A percentile compares a stretch with the other conserved stretches of the same genome.
Evolutionary conservation across 2,329 filamentous ascomycete species (phyloP).

Genomic region (Ceratocystis harringtonii): DNA sequence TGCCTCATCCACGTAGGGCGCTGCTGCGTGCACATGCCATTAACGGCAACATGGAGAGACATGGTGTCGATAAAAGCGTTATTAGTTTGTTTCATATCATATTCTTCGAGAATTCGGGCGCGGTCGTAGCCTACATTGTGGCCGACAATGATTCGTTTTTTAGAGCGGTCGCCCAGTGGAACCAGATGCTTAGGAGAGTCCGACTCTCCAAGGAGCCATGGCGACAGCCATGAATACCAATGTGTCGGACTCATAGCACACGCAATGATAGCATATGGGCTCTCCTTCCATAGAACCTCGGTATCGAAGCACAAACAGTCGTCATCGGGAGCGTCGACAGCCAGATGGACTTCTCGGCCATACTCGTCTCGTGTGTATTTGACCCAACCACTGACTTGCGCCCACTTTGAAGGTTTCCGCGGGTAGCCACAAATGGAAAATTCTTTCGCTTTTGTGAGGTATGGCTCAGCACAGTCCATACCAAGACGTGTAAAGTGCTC

Average conservation of each 20-base stretch:
- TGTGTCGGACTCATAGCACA: conserved; percentile 77
- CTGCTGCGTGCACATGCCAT: conserved; percentile 96
- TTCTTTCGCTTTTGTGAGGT: conserved; percentile 55
- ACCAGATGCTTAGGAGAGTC: conserved; percentile 66
- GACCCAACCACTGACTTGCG: conserved; percentile 74
- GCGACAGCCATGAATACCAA: conserved; percentile 97
- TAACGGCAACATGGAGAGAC: conserved; percentile 93
- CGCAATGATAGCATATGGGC: conserved; percentile 88
- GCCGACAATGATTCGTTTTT: conserved; percentile 67
- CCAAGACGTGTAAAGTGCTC: conserved; percentile 90
- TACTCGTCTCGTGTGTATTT: conserved; percentile 68
- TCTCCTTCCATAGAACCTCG: conserved; percentile 91
- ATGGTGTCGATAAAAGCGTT: conserved; percentile 93
- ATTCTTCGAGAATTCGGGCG: conserved; percentile 78
- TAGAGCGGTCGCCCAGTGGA: conserved; percentile 62
- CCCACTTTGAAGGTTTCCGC: conserved; percentile 54
- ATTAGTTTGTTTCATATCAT: conserved; percentile 63
- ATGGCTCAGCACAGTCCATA: conserved; percentile 74
- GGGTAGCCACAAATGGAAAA: conserved; percentile 51
- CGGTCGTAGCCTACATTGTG: conserved; percentile 95
- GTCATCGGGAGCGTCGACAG: conserved; percentile 63
- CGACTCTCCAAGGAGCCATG: conserved; percentile 79
- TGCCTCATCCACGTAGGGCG: conserved; percentile 96
- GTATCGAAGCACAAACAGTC: conserved; percentile 83
- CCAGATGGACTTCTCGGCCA: conserved; percentile 33